Base-by-base conservation (phyloP, 2,329 filamentous ascomycete genomes). In the Bipolaris victoriae region DNA sequence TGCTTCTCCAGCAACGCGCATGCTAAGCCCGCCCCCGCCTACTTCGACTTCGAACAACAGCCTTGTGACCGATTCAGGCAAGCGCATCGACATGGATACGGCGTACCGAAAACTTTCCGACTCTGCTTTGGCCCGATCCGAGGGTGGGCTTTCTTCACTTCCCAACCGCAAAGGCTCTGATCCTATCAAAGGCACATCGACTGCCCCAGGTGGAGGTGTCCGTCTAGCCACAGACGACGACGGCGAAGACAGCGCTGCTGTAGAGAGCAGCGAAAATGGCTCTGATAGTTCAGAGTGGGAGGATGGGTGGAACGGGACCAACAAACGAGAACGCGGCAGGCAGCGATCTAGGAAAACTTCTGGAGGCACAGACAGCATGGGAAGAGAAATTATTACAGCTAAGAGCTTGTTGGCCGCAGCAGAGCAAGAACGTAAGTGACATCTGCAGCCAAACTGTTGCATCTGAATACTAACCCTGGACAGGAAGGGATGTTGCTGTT, bases 41-140 rank as follows among this genome's bases (percentile, higher is more conserved):
- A 79, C 62, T 72, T 78, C 67, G 69, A 67, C 63, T 61, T 62
- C 72, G 61, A 61, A 72, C 31, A 71, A 71, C 72, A 81, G 78
- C 43, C 78, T 84, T 13, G 79, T 86, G 43, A 80, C 90, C 3
- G 83, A 86, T 40, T 86, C 86, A 52, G 87, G 86, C 10, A 82
- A 84, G 45, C 73, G 84, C 1, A 78, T 92, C 49, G 88, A 92
- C 69, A 84, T 90, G 75, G 86, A 83, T 57, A 88, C 81, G 61
- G 88, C 89, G 3, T 91, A 92, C 70, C 83, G 88, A 49, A 84
- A 86, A 57, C 78, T 92, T 16, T 91, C 90, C 1, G 88, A 93
- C 70, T 88, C 88, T 10, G 87, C 88, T 49, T 77, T 93, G 41
- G 81, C 86, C 3, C 83, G 82, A 29, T 87, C 88, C 5, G 83